These are phyloP conservation scores for Trypanosoma platydactyli DNA, from an alignment of 208 protist genomes.

Conservation along the genomic window DNA sequence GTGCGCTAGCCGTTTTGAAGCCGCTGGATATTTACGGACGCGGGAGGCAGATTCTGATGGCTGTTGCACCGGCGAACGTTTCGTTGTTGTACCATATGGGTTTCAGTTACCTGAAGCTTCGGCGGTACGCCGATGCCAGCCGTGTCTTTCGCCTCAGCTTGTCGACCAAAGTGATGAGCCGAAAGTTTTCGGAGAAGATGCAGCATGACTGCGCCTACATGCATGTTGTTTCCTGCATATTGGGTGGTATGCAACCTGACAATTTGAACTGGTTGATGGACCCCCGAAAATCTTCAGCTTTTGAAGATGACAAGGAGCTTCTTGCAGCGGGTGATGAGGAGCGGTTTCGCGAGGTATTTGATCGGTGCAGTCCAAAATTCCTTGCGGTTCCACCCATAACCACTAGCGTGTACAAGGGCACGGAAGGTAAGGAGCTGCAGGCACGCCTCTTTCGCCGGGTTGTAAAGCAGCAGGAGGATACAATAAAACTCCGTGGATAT, in stretches of 20 bases:
- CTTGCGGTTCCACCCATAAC: constrained; percentile 65
- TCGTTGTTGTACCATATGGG: constrained; percentile 87
- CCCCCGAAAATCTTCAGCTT: constrained; percentile 44
- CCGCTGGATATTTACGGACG: constrained; percentile 72
- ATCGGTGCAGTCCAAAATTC: constrained; percentile 91
- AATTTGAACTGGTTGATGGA: constrained; percentile 72
- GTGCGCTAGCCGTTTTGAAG: constrained; percentile 67
- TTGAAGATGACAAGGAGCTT: constrained; percentile 86
- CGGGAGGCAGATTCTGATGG: constrained; percentile 58
- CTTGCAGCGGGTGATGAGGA: constrained; percentile 84
- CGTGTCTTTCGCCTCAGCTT: constrained; percentile 78
- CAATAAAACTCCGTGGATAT: constrained; percentile 86
- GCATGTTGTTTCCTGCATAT: constrained; percentile 77
- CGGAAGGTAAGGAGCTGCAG: constrained; percentile 86
- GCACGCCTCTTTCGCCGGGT: constrained; percentile 86
- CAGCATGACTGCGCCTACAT: constrained; percentile 83
- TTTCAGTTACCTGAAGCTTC: constrained; percentile 92
- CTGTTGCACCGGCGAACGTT: constrained; percentile 68
- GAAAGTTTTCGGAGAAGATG: constrained; percentile 83
- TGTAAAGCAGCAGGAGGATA: constrained; percentile 89
- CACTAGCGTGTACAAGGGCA: constrained; percentile 60
- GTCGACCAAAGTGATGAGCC: constrained; percentile 59
- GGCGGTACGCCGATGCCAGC: constrained; percentile 87
- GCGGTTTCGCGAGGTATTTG: constrained; percentile 90
- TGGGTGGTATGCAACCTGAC: constrained; percentile 75